Evolutionary conservation across 164 flowering plant species (phyloP), one percentile per base, ranked within the genome.

Genomic region (Chimonanthus salicifolius): DNA sequence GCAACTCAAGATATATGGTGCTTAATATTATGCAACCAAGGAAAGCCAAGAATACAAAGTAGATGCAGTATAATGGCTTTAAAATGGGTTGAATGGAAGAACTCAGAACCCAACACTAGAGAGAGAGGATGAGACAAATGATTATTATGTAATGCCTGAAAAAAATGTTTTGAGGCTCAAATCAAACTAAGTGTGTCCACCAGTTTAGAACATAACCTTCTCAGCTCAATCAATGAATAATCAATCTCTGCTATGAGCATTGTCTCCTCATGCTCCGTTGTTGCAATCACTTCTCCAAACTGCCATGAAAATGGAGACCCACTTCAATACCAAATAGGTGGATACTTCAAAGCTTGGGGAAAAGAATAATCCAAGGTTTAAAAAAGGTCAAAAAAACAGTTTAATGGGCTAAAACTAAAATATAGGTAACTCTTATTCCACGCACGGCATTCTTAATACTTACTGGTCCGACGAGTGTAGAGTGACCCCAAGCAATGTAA

Each of bases 401-500:
- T 11, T 2, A 13, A 48, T 4, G 16, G 9, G 21, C 7, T n/a
- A 20, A 18, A 21, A 54, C 33, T 33, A n/a, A 54, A 54, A 54
- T 54, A 4, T 13, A 54, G 16, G 11, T 54, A 2, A 54, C 5
- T 13, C 60, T 13, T n/a, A 13, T n/a, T 54, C 60, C 16, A 54
- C 5, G 4, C 60, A 11, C 5, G 60, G 16, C 11, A 54, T 11
- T 6, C 11, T 11, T 3, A n/a, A n/a, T 54, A 86, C 95, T 88
- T 83, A 95, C 99, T 11, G 99, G 99, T 75, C 98, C 98, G 75
- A 94, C 88, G 50, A 95, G 91, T 43, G 97, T 92, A 21, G 99
- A 95, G 83, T 92, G 99, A 11, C 99, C 99, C 99, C 98, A 95
- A 47, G 98, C 97, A 21, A 87, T 85, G 76, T 93, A 95, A 65